These are phyloP conservation scores for Rhododendron vialii DNA, from an alignment of 148 eudicot species.

Conservation along the genomic window DNA sequence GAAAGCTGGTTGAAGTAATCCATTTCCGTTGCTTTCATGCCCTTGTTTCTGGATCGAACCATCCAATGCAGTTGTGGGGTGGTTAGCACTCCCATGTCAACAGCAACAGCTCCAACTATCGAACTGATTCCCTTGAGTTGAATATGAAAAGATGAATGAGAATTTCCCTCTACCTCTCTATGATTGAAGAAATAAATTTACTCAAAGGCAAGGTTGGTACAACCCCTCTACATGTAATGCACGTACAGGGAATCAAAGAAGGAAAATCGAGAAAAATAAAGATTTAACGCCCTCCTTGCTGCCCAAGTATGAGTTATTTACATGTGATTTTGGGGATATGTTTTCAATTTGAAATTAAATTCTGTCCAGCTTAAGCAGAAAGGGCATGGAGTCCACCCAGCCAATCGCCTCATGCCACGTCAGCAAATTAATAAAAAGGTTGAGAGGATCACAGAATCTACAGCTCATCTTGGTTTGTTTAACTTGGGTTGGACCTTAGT, in stretches of 20 bases:
- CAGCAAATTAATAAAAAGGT: too few species aligned
- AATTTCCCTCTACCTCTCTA: background rate
- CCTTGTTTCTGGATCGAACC: slow-evolving; percentile 91
- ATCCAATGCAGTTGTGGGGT: slow-evolving; percentile 98
- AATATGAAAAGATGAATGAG: slow-evolving; percentile 11
- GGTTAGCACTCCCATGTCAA: slow-evolving; percentile 80
- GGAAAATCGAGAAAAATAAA: background rate
- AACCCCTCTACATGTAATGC: background rate
- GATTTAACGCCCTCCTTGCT: background rate
- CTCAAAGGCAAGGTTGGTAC: background rate
- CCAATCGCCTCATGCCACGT: too few species aligned
- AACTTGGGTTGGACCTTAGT: too few species aligned
- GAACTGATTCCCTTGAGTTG: slow-evolving; percentile 68
- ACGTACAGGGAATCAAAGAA: background rate
- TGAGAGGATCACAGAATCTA: too few species aligned
- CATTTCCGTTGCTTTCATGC: slow-evolving; percentile 56
- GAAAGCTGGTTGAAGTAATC: slow-evolving; percentile 70
- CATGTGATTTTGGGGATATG: background rate
- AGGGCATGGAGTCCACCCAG: too few species aligned
- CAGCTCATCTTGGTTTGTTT: too few species aligned
- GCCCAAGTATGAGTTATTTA: background rate
- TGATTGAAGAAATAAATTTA: background rate
- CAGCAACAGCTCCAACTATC: slow-evolving; percentile 52
- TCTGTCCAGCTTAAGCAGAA: too few species aligned
- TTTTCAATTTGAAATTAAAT: too few species aligned